phyloP scores from a whole-genome alignment of 2,329 filamentous ascomycete species.

The Penicillium sp. region DNA sequence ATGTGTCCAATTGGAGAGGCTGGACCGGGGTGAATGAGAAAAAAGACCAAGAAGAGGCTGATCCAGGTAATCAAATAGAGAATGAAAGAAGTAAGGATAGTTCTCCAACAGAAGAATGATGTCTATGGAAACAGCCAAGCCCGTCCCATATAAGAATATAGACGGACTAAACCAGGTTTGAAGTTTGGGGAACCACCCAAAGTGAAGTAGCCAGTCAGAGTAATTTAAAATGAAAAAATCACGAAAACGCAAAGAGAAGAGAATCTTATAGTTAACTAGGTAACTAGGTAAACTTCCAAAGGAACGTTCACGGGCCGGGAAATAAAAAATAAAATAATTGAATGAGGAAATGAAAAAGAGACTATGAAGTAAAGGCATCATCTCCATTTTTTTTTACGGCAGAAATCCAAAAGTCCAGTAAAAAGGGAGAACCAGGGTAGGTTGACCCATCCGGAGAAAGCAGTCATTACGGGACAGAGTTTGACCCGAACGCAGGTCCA shows the following conservation, averaged over 20 bases:
- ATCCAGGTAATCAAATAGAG: neutral
- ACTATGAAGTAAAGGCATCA: slow-evolving; percentile 40
- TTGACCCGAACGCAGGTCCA: slow-evolving; percentile 42
- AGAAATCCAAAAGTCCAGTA: slow-evolving; percentile 26
- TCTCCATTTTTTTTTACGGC: slow-evolving; percentile 26
- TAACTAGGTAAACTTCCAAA: slow-evolving; percentile 7
- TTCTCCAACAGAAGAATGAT: slow-evolving; percentile 17
- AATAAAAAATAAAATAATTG: slow-evolving; percentile 10
- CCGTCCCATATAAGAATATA: slow-evolving; percentile 21
- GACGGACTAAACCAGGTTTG: slow-evolving; percentile 16
- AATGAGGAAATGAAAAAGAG: slow-evolving; percentile 22
- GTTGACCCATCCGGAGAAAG: slow-evolving; percentile 33
- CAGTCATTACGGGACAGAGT: slow-evolving; percentile 34
- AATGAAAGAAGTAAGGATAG: slow-evolving; percentile 9
- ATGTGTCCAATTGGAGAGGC: neutral
- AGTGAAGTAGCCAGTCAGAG: slow-evolving; percentile 4
- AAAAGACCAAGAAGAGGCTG: neutral
- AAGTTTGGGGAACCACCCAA: slow-evolving; percentile 6
- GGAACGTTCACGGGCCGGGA: slow-evolving; percentile 9
- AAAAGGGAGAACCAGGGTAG: slow-evolving; percentile 29
- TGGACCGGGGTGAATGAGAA: neutral
- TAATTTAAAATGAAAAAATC: slow-evolving; percentile 9
- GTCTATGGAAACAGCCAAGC: slow-evolving; percentile 26
- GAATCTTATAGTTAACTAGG: neutral
- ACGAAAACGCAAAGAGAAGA: neutral